phyloP scores from a whole-genome alignment of 441 rosid genomes.

The Flueggea neowawraea region DNA sequence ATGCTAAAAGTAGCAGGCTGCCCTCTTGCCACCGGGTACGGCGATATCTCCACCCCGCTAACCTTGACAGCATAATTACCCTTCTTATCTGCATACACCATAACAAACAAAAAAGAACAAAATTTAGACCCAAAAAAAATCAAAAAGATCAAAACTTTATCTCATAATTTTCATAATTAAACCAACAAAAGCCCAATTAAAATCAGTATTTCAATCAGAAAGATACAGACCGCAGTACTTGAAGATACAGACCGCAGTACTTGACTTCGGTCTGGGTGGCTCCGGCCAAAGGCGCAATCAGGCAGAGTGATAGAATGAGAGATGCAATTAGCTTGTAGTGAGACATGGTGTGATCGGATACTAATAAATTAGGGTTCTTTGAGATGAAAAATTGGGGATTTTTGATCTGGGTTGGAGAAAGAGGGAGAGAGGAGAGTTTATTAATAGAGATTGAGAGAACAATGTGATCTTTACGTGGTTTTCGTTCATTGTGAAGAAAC shows the following conservation, averaged over 20 bases:
- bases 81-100: slow-evolving; percentile 50
- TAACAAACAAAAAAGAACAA: slow-evolving; percentile 3
- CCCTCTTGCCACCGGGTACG: slow-evolving; percentile 72
- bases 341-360: slow-evolving; percentile 16
- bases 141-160: not conserved
- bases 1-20: slow-evolving; percentile 68
- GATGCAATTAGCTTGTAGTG: slow-evolving; percentile 20
- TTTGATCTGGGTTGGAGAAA: too few relatives aligned
- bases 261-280: slow-evolving; percentile 44
- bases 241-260: slow-evolving; percentile 46
- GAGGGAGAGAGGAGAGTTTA: too few relatives aligned
- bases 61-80: slow-evolving; percentile 67
- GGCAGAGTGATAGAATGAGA: slow-evolving; percentile 31
- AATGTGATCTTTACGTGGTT: too few relatives aligned
- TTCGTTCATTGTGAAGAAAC: too few relatives aligned
- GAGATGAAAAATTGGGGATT: too few relatives aligned
- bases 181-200: not conserved
- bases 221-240: slow-evolving; percentile 41
- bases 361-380: not conserved
- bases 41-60: slow-evolving; percentile 62
- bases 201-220: not conserved
- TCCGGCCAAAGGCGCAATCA: slow-evolving; percentile 25
- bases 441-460: too few relatives aligned
- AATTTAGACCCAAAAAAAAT: slow-evolving; percentile 1
- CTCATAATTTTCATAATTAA: not conserved